Base-by-base conservation (phyloP, 2,329 filamentous ascomycete genomes). In the Plenodomus biglobosus region DNA sequence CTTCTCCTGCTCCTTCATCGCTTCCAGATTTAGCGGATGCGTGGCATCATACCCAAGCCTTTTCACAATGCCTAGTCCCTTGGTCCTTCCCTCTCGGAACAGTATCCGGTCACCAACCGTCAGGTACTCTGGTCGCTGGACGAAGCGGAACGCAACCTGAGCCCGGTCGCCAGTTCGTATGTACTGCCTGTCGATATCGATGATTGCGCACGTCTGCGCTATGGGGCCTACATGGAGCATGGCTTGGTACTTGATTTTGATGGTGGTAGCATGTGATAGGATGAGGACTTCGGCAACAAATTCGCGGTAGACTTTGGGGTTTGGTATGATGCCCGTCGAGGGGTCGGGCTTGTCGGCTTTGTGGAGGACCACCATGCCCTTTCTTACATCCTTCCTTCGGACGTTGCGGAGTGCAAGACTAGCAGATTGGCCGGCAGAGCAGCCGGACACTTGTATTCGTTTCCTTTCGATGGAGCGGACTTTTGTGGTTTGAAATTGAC, bases 171-270 rank as follows among this genome's bases (percentile, higher is more conserved):
- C 94, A 0, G 92, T 96, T 7, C 94, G 85, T 57, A 99, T 96
- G 64, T 92, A 94, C 20, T 88, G 88, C n/a, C 92, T 85, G 69
- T 99, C 94, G 58, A 99, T 94, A 66, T 96, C 94, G 64, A 99
- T 95, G 67, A 99, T 96, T 10, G 91, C 86, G 67, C 94, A 99
- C 0, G 94, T 99, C 75, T 99, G 94, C 35, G 88, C 90, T 37
- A 99, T 88, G 0, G 94, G 89, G 0, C 94, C 94, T 3, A 99
- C 92, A 63, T 99, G 94, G 18, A 99, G 80, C 92, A 97, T 99
- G 0, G 94, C 94, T 76, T 99, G 94, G 59, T 99, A 99, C 64
- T 91, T 92, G 0, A 86, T 90, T 73, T 95, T 94, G 72, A 99
- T 99, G 37, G 94, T 99, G 0, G 94, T 99, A 0, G 92, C 91